These are phyloP conservation scores for Meripilus lineatus DNA, from an alignment of 1,284 basidiomycete species.

Conservation along the genomic window DNA sequence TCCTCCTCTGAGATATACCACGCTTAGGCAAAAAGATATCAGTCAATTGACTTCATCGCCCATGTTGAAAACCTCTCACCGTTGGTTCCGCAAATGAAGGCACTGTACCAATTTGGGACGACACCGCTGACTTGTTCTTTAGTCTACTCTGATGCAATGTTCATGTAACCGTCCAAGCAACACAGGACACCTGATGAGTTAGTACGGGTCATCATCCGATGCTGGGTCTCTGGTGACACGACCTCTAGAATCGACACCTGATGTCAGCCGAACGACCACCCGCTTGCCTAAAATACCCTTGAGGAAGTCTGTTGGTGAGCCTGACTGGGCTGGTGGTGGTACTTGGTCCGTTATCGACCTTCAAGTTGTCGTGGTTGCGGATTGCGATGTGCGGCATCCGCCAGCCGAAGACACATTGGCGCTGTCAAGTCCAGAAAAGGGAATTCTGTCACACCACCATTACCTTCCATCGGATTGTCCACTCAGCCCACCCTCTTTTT, in stretches of 20 bases:
- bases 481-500: too few species aligned
- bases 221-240: too few species aligned
- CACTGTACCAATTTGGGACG: slow-evolving; percentile 86
- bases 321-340: slow-evolving; percentile 37
- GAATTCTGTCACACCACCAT: too few species aligned
- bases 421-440: too few species aligned
- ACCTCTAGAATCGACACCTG: slow-evolving; percentile 96
- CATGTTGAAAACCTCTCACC: slow-evolving; percentile 49
- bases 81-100: slow-evolving; percentile 96
- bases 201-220: too few species aligned
- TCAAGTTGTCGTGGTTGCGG: too few species aligned
- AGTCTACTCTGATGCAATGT: slow-evolving; percentile 96
- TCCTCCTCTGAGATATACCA: slow-evolving; percentile 31
- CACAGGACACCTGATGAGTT: slow-evolving; percentile 82
- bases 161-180: slow-evolving; percentile 98
- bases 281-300: slow-evolving; percentile 94
- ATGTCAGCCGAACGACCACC: slow-evolving; percentile 92
- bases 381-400: too few species aligned
- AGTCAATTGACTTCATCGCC: background rate
- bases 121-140: slow-evolving; percentile 90
- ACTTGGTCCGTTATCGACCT: background rate
- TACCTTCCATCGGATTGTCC: too few species aligned
- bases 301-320: slow-evolving; percentile 86
- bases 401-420: too few species aligned
- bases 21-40: slow-evolving; percentile 15